phyloP scores from a whole-genome alignment of 192 early-diverging fungal genomes.

The Phlyctochytrium planicorne region DNA sequence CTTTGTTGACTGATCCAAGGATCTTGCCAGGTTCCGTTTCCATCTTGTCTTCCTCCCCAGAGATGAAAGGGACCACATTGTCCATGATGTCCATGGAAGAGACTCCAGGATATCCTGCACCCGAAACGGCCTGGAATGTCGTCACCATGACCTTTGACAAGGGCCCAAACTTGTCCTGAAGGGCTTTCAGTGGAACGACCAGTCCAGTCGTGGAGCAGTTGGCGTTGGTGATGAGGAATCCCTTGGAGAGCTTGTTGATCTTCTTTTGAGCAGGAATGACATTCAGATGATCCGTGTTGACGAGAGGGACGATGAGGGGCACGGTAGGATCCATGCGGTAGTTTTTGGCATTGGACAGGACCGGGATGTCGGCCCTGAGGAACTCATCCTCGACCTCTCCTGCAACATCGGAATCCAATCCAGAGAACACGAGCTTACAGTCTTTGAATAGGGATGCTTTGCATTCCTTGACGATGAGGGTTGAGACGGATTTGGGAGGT shows the following conservation, averaged over 20 bases:
- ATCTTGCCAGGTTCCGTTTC: constrained; percentile 94
- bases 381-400: constrained; percentile 93
- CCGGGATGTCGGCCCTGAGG: constrained; percentile 79
- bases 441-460: constrained; percentile 68
- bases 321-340: constrained; percentile 86
- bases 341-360: constrained; percentile 98
- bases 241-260: constrained; percentile 53
- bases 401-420: constrained; percentile 90
- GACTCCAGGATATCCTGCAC: constrained; percentile 97
- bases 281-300: constrained; percentile 87
- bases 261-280: constrained; percentile 73
- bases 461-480: constrained; percentile 68
- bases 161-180: constrained; percentile 87
- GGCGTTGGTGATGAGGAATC: constrained; percentile 94
- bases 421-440: constrained; percentile 94
- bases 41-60: constrained; percentile 97
- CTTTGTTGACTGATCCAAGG: constrained; percentile 62
- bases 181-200: constrained; percentile 78
- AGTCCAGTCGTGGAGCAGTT: constrained; percentile 99
- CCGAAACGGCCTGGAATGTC: constrained; percentile 96
- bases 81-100: constrained; percentile 93
- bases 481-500: constrained; percentile 63
- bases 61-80: constrained; percentile 92
- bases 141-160: constrained; percentile 76
- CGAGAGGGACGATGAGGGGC: constrained; percentile 91